Evolutionary conservation across 768 basidiomycete species (phyloP), one percentile per base, ranked within the genome.

Genomic region (Dioszegia aurantiaca): DNA sequence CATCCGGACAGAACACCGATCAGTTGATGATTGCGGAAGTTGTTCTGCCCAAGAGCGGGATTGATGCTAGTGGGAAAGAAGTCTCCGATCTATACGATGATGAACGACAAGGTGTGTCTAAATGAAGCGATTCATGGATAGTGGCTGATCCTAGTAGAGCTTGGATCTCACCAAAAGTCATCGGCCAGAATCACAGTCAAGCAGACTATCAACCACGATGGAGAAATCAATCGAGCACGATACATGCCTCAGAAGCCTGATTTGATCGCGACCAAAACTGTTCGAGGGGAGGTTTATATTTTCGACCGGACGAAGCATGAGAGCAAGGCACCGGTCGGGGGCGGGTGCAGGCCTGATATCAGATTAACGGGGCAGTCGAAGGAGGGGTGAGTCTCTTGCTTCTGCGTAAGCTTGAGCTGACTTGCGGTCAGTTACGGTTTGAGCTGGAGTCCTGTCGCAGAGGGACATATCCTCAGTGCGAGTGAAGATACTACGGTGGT

Each of bases 231-330:
- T 78, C 81, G 92, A 42, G 95, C 95, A 60, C 85, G 95, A 52
- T 99, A 98, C 77, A 98, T 98, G 93, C 95, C 95, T 5, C 94
- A 98, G 78, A 99, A 98, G 72, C 89, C 92, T 1, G 90, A 98
- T 78, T 78, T 99, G 65, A 88, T 99, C 64, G 95, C 95, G 14
- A 98, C 94, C 11, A 98, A 98, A 77, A 79, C 92, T 21, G 83
- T 91, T 8, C 85, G 84, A 5, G 95, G 94, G 14, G 90, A 95
- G 62, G 90, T 98, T 2, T 80, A 87, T 58, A 79, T 99, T n/a
- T 99, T 98, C 78, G 95, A 99, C 78, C 80, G 95, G 58, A 98
- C 95, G 33, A 97, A 95, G 77, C 94, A 98, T 76, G 84, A 91
- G 52, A 93, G 87, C 66, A 89, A 94, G 69, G 92, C 94, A 2